Base-by-base conservation (phyloP, 768 basidiomycete species). In the Serendipita sp. region DNA sequence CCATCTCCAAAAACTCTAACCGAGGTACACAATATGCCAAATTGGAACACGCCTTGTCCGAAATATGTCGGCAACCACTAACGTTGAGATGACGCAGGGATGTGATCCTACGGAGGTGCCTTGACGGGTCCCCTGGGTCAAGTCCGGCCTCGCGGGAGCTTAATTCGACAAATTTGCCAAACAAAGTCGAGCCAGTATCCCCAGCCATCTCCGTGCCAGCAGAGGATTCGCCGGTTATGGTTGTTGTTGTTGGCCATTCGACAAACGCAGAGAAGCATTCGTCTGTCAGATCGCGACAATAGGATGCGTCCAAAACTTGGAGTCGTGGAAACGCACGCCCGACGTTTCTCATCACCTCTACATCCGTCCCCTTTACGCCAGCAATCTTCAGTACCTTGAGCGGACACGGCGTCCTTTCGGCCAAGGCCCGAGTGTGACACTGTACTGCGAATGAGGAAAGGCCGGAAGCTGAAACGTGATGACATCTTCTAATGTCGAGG, bases 291-390 rank as follows among this genome's bases (percentile, higher is more conserved):
- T 83, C 80, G 35, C 79, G 79, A 65, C 81, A 78, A 70, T 88
- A 87, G 74, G 86, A 88, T 67, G 92, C 74, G 73, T 94, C 91
- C 23, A 94, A 76, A 16, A 89, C 81, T 72, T 91, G 88, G 23
- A 94, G 79, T 69, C 78, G 75, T 18, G 88, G 88, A 0, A 87
- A 80, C 2, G 81, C 85, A 68, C 76, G 80, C 3, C 86, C 91
- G 41, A 93, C 75, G 8, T 76, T 74, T n/a, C 77, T 72, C 80
- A 94, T 81, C 69, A 80, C 79, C 10, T 77, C 75, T 69, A 88
- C 85, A 15, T 79, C 75, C 62, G 85, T 73, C 63, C 81, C 76
- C 70, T 79, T 82, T 65, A 96, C 71, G 0, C 88, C 89, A 4
- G 82, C 85, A 32, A 92, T 67, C 28, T 83, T 77, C 35, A 95